Evolutionary conservation across 1,284 basidiomycete species (phyloP).

Genomic region (Waitea zeae): DNA sequence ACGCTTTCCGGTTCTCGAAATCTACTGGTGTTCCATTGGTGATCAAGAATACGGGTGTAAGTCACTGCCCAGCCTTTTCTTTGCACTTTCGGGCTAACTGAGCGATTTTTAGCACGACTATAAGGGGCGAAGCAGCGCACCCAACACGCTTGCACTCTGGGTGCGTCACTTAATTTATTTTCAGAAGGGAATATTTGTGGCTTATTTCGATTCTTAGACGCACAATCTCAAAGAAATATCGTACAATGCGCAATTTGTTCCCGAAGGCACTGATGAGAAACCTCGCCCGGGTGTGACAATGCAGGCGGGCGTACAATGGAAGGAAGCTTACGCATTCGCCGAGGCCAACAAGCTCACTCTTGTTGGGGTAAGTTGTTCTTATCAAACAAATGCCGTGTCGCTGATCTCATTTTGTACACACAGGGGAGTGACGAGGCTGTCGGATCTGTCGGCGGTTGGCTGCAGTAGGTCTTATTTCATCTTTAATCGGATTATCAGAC

Average conservation of each 20-base stretch:
- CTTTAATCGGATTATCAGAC: neutral
- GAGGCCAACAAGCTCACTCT: constrained; percentile 14
- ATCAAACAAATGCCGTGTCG: neutral
- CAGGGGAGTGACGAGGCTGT: constrained; percentile 10
- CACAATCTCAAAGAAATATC: neutral
- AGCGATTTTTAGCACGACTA: constrained; percentile 24
- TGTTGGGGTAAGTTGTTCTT: constrained; percentile 11
- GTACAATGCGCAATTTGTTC: neutral
- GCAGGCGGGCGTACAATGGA: constrained; percentile 23
- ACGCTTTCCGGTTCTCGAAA: constrained; percentile 22
- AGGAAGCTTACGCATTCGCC: constrained; percentile 16
- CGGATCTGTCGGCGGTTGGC: constrained; percentile 13
- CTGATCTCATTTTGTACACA: too few species aligned
- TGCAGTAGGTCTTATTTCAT: too few species aligned
- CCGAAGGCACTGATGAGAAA: constrained; percentile 1
- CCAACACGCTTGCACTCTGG: constrained; percentile 23
- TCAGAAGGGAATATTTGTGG: too few species aligned
- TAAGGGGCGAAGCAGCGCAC: constrained; percentile 24
- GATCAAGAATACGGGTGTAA: constrained; percentile 31
- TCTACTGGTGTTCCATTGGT: constrained; percentile 21
- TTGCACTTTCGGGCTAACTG: neutral
- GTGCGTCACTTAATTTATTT: constrained; percentile 11
- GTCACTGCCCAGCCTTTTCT: constrained; percentile 5
- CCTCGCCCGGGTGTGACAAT: neutral
- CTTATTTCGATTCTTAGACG: too few species aligned